Evolutionary conservation across 2,329 filamentous ascomycete species (phyloP), one percentile per base, ranked within the genome.

Genomic region (Colletotrichum somersetense): DNA sequence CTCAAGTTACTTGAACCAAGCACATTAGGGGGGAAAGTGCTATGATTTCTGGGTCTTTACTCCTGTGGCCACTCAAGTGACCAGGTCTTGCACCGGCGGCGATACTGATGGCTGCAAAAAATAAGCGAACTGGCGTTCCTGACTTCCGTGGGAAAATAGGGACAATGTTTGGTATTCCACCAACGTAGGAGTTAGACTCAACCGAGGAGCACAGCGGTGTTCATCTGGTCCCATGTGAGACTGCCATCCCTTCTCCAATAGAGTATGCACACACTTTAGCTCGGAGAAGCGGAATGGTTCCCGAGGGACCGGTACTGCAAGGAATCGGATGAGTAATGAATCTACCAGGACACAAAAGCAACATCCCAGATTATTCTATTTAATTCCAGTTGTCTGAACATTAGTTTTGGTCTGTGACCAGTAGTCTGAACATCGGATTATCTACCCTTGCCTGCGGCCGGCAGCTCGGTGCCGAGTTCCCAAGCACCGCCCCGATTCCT

Each of bases 181-280:
- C 53, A 12, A 18, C 38, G 10, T 50, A 20, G 14, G 33, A 26
- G 42, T 14, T 48, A 23, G 0, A 6, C 2, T n/a, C 56, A 48
- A 44, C 18, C 18, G n/a, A n/a, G 40, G 20, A 33, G 33, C 48
- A 30, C 48, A 50, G 44, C 50, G 69, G 66, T 30, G 66, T 72
- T 72, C 66, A 44, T 72, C 70, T 65, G 66, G 59, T 70, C 42
- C 61, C 66, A 55, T 57, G 33, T 56, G 20, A 33, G 48, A 40
- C 59, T 72, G 66, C 66, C 66, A 72, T 72, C 70, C 48, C 42
- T 70, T 61, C 53, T 33, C 35, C 20, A 2, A 23, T 20, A 48
- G 68, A 55, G 46, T 50, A 23, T 40, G 48, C 20, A 67, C 14
- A 1, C n/a, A 20, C 23, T 0, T 56, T 38, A 35, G 23, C 42